phyloP scores from a whole-genome alignment of 768 basidiomycete genomes.

The Inosperma sp. region DNA sequence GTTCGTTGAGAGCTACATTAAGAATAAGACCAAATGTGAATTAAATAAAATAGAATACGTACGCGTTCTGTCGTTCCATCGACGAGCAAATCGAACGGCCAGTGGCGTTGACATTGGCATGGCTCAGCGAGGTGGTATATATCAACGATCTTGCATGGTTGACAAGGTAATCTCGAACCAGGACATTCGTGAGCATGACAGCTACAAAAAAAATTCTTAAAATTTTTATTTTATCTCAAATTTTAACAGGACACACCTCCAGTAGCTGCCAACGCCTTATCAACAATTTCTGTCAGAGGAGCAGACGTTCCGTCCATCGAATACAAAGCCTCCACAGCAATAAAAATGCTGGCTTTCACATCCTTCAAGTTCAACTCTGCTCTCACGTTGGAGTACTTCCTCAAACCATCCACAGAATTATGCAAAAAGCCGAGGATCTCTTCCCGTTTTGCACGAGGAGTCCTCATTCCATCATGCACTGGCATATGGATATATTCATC shows the following conservation, averaged over 20 bases:
- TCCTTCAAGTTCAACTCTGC: constrained; percentile 32
- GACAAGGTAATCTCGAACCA: constrained; percentile 78
- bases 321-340: constrained; percentile 87
- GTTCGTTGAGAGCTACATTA: constrained; percentile 27
- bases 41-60: constrained; percentile 18
- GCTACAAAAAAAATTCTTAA: constrained; percentile 38
- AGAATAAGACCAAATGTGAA: background rate
- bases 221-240: background rate
- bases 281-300: constrained; percentile 64
- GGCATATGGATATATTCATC: constrained; percentile 90
- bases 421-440: constrained; percentile 57
- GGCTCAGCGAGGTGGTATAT: constrained; percentile 83
- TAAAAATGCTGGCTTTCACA: constrained; percentile 54
- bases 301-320: constrained; percentile 95
- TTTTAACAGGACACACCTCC: constrained; percentile 60
- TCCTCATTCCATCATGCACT: constrained; percentile 86
- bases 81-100: constrained; percentile 76
- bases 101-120: constrained; percentile 69
- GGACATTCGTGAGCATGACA: constrained; percentile 64
- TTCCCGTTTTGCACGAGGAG: constrained; percentile 42
- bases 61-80: constrained; percentile 62
- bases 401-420: constrained; percentile 57
- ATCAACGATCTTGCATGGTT: constrained; percentile 91
- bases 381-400: constrained; percentile 35
- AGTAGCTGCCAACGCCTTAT: constrained; percentile 77